These are phyloP conservation scores for Fagopyrum tataricum DNA, from an alignment of 148 eudicot genomes.

Conservation along the genomic window DNA sequence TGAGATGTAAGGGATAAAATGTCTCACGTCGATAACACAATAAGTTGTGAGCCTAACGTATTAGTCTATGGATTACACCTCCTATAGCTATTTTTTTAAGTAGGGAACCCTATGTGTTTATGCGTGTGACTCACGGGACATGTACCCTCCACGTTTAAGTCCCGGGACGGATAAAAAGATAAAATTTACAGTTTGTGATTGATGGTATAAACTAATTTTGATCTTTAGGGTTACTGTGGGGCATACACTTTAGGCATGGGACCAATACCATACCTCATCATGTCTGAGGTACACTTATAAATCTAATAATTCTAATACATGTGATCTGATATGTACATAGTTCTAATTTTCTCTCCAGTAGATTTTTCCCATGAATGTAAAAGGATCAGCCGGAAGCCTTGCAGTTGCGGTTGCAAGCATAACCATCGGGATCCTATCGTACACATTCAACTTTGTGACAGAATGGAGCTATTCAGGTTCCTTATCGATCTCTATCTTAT, in stretches of 20 bases:
- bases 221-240: conserved; percentile 20
- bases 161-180: too few relatives aligned
- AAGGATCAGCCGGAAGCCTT: neutral
- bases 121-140: too few relatives aligned
- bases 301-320: neutral
- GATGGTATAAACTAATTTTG: too few relatives aligned
- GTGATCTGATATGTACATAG: neutral
- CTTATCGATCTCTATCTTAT: too few relatives aligned
- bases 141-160: too few relatives aligned
- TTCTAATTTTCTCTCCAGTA: neutral
- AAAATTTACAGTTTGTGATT: too few relatives aligned
- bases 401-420: neutral
- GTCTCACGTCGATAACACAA: too few relatives aligned
- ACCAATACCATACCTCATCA: conserved; percentile 28
- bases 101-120: too few relatives aligned
- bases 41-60: too few relatives aligned
- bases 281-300: conserved; percentile 26
- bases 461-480: neutral
- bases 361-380: neutral
- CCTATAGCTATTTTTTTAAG: too few relatives aligned
- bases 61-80: too few relatives aligned
- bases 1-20: too few relatives aligned
- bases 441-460: neutral
- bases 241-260: conserved; percentile 31
- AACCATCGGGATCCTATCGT: neutral